Evolutionary conservation across 257 asterid species (phyloP).

Genomic region (Solanum dulcamara): DNA sequence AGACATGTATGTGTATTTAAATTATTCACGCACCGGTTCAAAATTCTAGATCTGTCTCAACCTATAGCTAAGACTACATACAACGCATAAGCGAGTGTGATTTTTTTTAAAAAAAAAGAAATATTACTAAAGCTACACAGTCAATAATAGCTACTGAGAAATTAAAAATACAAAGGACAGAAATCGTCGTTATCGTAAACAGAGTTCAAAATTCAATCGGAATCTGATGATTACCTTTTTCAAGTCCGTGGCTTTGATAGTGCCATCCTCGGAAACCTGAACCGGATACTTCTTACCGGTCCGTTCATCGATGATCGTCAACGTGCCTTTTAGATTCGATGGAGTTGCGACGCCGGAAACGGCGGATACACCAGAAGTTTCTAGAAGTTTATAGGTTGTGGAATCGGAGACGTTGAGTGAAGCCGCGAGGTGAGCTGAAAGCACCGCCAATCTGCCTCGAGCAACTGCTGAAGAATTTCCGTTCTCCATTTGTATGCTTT

Average conservation of each 20-base stretch:
- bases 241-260: constrained; percentile 77
- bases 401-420: constrained; percentile 19
- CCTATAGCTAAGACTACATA: neutral
- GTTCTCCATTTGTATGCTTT: constrained; percentile 19
- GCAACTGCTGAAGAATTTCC: constrained; percentile 52
- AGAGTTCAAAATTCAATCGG: neutral
- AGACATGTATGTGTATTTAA: neutral
- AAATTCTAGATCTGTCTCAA: neutral
- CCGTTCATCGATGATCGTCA: constrained; percentile 70
- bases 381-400: constrained; percentile 15
- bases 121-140: neutral
- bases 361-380: constrained; percentile 44
- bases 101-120: neutral
- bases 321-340: constrained; percentile 46
- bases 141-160: neutral
- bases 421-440: constrained; percentile 77
- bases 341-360: constrained; percentile 39
- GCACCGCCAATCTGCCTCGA: constrained; percentile 73
- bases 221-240: constrained; percentile 42
- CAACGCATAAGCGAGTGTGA: neutral
- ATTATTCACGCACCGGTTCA: neutral
- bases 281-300: constrained; percentile 65
- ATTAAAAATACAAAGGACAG: neutral
- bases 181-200: neutral
- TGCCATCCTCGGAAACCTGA: constrained; percentile 85